phyloP scores from a whole-genome alignment of 83 land plant genomes.

The Larix sibirica region DNA sequence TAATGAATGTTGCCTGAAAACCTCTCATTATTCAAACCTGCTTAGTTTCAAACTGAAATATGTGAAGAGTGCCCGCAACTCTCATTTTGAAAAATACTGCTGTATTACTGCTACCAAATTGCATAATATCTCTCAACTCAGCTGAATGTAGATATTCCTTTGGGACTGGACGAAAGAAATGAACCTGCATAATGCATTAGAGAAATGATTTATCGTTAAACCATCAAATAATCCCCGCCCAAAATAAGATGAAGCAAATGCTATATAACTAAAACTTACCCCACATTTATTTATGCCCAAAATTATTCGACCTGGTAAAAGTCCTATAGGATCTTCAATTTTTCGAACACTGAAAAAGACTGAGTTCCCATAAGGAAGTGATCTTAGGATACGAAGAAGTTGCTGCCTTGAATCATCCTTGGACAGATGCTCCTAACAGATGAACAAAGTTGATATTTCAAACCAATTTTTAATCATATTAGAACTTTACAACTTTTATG shows the following conservation, averaged over 20 bases:
- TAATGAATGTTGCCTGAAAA: not conserved
- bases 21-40: conserved; percentile 53
- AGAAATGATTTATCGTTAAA: not conserved
- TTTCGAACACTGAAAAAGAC: conserved; percentile 93
- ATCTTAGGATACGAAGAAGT: conserved; percentile 78
- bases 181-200: conserved; percentile 58
- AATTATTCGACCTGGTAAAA: conserved; percentile 84
- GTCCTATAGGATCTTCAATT: conserved; percentile 97
- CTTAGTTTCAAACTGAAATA: conserved; percentile 98
- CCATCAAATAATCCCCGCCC: not conserved
- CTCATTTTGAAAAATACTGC: conserved; percentile 99
- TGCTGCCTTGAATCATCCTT: conserved; percentile 99
- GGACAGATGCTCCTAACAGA: conserved; percentile 72
- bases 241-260: not conserved
- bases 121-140: conserved; percentile 97
- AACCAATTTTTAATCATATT: not conserved
- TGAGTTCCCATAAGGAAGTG: conserved; percentile 95
- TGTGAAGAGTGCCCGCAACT: conserved; percentile 96
- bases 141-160: conserved; percentile 98
- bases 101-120: conserved; percentile 98
- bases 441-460: not conserved
- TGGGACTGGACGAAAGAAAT: conserved; percentile 98
- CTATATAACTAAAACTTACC: conserved; percentile 40
- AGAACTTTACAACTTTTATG: not conserved
- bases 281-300: conserved; percentile 96